These are phyloP conservation scores for Penicillium robsamsonii DNA, from an alignment of 495 filamentous ascomycete genomes.

Conservation along the genomic window DNA sequence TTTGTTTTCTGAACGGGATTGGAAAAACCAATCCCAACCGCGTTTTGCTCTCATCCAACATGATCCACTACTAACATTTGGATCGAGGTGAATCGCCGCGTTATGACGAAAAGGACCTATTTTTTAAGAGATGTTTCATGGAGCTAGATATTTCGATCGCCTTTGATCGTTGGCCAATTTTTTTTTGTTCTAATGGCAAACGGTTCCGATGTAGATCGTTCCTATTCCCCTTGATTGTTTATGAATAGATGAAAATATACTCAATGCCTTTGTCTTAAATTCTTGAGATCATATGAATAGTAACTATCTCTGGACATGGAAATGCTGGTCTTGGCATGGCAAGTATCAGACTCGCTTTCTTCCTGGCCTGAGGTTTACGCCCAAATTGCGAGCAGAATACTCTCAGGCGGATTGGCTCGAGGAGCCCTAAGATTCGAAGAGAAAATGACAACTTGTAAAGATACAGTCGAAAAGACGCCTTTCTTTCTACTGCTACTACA, in stretches of 20 bases:
- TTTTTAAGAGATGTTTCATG: constrained; percentile 29
- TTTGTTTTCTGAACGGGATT: neutral
- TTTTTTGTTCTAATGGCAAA: constrained; percentile 26
- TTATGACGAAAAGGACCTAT: constrained; percentile 30
- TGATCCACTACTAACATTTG: constrained; percentile 5
- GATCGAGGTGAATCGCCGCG: constrained; percentile 10
- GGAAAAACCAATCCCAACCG: neutral
- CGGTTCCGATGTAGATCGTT: constrained; percentile 34
- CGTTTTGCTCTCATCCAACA: neutral
- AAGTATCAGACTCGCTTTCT: too few species aligned
- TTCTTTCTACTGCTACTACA: neutral
- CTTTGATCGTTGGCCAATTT: constrained; percentile 16
- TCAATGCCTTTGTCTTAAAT: constrained; percentile 14
- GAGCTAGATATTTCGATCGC: constrained; percentile 23
- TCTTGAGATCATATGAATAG: neutral
- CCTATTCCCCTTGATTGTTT: constrained; percentile 9
- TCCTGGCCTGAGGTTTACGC: too few species aligned
- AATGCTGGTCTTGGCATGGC: too few species aligned
- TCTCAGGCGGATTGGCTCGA: neutral
- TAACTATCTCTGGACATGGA: too few species aligned
- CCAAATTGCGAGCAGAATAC: neutral
- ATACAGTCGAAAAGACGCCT: neutral
- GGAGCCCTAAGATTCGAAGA: neutral
- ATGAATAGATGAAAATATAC: constrained; percentile 31
- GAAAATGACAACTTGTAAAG: neutral